phyloP scores from a whole-genome alignment of 768 basidiomycete species.

The Panaeolus papilionaceus region DNA sequence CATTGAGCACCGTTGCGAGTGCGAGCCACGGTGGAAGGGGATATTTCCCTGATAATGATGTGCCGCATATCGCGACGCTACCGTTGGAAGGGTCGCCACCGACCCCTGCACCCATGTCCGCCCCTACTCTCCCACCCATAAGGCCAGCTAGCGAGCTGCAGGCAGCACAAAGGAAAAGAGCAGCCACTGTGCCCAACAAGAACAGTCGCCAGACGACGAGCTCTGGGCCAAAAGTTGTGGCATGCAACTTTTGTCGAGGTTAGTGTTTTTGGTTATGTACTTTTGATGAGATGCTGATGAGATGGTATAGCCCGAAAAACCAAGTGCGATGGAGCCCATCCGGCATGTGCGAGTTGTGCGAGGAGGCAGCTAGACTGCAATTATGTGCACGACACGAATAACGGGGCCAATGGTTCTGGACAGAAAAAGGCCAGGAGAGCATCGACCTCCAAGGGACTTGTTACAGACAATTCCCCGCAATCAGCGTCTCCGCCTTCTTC shows the following conservation, averaged over 20 bases:
- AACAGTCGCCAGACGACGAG: constrained; percentile 61
- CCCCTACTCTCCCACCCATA: constrained; percentile 66
- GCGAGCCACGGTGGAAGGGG: constrained; percentile 34
- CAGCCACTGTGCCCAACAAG: constrained; percentile 72
- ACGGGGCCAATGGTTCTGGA: constrained; percentile 37
- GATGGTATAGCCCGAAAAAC: constrained; percentile 78
- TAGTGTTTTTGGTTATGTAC: constrained; percentile 31
- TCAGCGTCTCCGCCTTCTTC: constrained; percentile 66
- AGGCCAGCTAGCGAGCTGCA: constrained; percentile 72
- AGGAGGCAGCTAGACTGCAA: constrained; percentile 79
- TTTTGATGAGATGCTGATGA: neutral
- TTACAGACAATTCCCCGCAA: constrained; percentile 43
- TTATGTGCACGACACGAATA: constrained; percentile 71
- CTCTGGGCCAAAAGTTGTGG: constrained; percentile 86
- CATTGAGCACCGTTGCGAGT: neutral
- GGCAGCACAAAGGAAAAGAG: constrained; percentile 71
- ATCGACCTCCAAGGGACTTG: constrained; percentile 54
- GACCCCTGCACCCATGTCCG: constrained; percentile 63
- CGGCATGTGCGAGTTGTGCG: constrained; percentile 83
- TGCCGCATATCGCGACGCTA: constrained; percentile 77
- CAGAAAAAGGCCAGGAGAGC: constrained; percentile 60
- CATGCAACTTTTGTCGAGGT: constrained; percentile 92
- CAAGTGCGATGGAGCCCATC: constrained; percentile 88
- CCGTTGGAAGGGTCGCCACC: constrained; percentile 63
- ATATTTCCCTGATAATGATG: constrained; percentile 64